phyloP scores from a whole-genome alignment of 116 monocot species.

The Cymodocea nodosa region DNA sequence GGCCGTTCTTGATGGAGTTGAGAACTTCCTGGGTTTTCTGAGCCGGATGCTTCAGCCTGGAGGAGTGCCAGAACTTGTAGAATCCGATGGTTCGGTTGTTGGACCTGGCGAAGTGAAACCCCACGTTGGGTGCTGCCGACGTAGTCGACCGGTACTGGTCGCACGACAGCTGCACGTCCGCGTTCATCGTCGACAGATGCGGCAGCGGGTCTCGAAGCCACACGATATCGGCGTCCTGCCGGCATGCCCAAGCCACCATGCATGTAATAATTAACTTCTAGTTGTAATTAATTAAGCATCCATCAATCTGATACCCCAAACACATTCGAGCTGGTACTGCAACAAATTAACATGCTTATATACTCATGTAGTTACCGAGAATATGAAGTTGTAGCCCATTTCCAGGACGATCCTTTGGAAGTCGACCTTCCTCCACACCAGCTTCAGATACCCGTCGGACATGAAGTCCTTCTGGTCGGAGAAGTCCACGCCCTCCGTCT shows the following conservation, averaged over 20 bases:
- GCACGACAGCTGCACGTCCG: conserved; percentile 22
- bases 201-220: conserved; percentile 23
- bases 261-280: too few relatives aligned
- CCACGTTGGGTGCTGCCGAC: conserved; percentile 6
- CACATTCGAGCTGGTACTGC: too few relatives aligned
- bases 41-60: conserved; percentile 11
- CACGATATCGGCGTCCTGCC: conserved; percentile 18
- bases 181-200: conserved; percentile 3
- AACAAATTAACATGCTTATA: neutral
- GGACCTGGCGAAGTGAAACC: conserved; percentile 19
- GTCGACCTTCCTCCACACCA: conserved; percentile 75
- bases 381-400: conserved; percentile 64
- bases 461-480: conserved; percentile 52
- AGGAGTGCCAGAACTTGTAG: conserved; percentile 20
- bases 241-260: too few relatives aligned
- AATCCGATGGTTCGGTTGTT: conserved; percentile 13
- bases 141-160: conserved; percentile 9
- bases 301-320: too few relatives aligned
- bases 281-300: too few relatives aligned
- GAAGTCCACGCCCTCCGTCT: conserved; percentile 48
- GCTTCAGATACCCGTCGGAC: conserved; percentile 51
- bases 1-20: conserved; percentile 10
- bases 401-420: conserved; percentile 53
- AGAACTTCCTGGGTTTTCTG: conserved; percentile 15
- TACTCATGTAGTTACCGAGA: too few relatives aligned